A percentile compares a stretch with the other conserved stretches of the same genome.
These are phyloP conservation scores for Fusarium sp. DNA, from an alignment of 2,329 filamentous ascomycete species.

Conservation along the genomic window DNA sequence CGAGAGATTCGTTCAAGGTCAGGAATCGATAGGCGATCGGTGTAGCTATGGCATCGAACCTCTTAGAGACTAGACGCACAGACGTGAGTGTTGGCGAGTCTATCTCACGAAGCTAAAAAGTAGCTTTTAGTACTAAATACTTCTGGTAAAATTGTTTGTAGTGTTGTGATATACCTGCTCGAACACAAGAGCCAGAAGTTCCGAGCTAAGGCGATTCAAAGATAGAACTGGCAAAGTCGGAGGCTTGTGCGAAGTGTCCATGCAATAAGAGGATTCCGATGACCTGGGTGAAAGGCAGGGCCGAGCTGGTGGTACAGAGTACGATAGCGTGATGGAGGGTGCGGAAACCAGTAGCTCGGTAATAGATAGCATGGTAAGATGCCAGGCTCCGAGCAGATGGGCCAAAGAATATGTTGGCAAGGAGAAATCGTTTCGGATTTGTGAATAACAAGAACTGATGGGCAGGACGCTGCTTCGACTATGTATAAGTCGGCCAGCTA, in stretches of 20 bases:
- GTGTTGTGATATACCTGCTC: constrained; percentile 49
- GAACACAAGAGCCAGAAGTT: constrained; percentile 55
- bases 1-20: constrained; percentile 50
- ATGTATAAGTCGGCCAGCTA: constrained; percentile 32
- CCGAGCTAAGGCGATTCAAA: constrained; percentile 52
- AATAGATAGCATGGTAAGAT: constrained; percentile 36
- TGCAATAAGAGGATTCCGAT: constrained; percentile 26
- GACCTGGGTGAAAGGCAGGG: constrained; percentile 12
- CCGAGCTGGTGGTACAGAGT: constrained; percentile 19
- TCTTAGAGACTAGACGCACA: constrained; percentile 51
- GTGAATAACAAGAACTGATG: constrained; percentile 1
- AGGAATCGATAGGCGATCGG: constrained; percentile 55
- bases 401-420: constrained; percentile 9
- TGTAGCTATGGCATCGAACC: constrained; percentile 54
- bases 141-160: background rate
- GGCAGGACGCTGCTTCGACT: constrained; percentile 16
- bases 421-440: background rate
- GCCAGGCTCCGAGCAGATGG: background rate
- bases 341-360: constrained; percentile 35
- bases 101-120: constrained; percentile 51
- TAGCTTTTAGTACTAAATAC: constrained; percentile 19
- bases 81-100: constrained; percentile 48
- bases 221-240: constrained; percentile 13
- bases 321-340: constrained; percentile 32
- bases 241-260: constrained; percentile 30